phyloP scores from a whole-genome alignment of 306 rosid genomes.

The Vachellia pachyceras region DNA sequence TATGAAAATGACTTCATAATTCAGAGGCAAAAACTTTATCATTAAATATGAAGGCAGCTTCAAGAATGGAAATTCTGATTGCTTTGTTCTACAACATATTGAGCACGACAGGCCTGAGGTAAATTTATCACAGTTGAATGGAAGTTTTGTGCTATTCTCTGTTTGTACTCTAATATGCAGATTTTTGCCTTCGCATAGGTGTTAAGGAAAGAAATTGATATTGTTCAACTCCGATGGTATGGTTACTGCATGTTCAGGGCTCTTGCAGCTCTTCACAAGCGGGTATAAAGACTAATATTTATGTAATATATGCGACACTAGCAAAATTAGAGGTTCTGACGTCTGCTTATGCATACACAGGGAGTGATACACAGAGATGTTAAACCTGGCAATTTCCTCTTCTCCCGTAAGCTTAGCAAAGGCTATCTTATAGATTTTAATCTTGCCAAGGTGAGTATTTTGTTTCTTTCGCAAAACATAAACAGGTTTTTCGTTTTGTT shows the following conservation, averaged over 20 bases:
- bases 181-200: conserved; percentile 45
- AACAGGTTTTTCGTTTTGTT: background rate
- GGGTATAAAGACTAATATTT: conserved; percentile 44
- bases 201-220: conserved; percentile 60
- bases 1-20: conserved; percentile 29
- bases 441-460: conserved; percentile 61
- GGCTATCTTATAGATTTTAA: conserved; percentile 78
- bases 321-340: conserved; percentile 10
- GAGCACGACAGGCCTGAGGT: conserved; percentile 82
- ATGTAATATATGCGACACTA: background rate
- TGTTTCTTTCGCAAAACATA: background rate
- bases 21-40: conserved; percentile 56
- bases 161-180: conserved; percentile 5
- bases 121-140: conserved; percentile 17
- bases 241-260: conserved; percentile 74
- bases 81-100: conserved; percentile 63
- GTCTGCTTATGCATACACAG: conserved; percentile 40
- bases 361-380: conserved; percentile 68
- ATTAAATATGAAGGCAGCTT: conserved; percentile 56
- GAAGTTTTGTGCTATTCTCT: background rate
- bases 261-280: conserved; percentile 64
- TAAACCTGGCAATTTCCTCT: conserved; percentile 80
- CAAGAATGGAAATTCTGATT: conserved; percentile 48
- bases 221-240: conserved; percentile 65
- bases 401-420: conserved; percentile 60